Evolutionary conservation across 305 asterid species (phyloP), one percentile per base, ranked within the genome.

Genomic region (Fraxinus greggii): DNA sequence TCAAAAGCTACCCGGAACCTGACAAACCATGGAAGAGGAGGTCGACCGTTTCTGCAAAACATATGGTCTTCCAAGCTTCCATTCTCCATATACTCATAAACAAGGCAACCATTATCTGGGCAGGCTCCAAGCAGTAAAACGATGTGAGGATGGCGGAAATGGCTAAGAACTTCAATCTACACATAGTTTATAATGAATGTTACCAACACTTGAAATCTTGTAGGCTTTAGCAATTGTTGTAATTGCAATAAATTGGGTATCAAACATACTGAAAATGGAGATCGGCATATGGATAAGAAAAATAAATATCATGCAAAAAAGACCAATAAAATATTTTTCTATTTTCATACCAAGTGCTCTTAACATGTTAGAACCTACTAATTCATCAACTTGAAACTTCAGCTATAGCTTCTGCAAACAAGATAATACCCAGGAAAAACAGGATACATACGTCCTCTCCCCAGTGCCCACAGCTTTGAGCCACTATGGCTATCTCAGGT

Each of bases 161-260:
- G 94, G 89, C 97, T 90, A 10, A 95, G 95, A 83, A 94, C 94
- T 84, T 95, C 98, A 56, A 95, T 93, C 98, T 95, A 90, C 86
- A 79, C 7, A 70, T 23, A 17, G 63, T 81, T 77, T 13, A 61
- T 65, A 19, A 31, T 72, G 7, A 54, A 21, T 77, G 78, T 54
- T 70, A 80, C 59, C 65, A 59, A 28, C 73, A 42, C 65, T 48
- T n/a, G 83, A 59, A 83, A 26, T 12, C n/a, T 59, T 29, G 78
- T 35, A 61, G 76, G 29, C 29, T 5, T 54, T 28, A 51, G 33
- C 36, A 59, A 17, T 40, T n/a, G 28, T 32, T 28, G 56, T 56
- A 7, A 26, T 75, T 42, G 35, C 76, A 61, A 76, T 81, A 75
- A 42, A 13, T 63, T 5, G 48, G 35, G 33, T 63, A 26, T 5